Evolutionary conservation across 257 asterid species (phyloP).

Genomic region (Solanum chiquidenum): DNA sequence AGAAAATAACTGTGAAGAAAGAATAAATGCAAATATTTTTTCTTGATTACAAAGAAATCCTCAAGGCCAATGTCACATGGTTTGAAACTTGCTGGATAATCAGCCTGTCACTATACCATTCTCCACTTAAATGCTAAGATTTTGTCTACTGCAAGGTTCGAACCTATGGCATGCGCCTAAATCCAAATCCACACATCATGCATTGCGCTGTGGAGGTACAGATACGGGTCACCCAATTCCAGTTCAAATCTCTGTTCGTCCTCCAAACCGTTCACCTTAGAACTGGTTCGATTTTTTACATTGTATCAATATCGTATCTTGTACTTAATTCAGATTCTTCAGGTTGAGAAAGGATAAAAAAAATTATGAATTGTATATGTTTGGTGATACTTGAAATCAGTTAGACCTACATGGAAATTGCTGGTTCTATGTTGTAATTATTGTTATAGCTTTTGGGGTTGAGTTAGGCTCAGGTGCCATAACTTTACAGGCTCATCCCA

Average conservation of each 20-base stretch:
- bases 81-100: neutral
- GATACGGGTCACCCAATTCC: constrained; percentile 89
- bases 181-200: neutral
- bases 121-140: neutral
- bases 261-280: constrained; percentile 34
- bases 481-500: neutral
- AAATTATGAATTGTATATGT: neutral
- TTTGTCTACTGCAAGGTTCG: neutral
- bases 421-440: neutral
- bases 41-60: neutral
- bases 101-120: neutral
- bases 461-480: neutral
- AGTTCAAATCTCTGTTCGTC: constrained; percentile 64
- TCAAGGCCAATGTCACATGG: neutral
- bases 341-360: neutral
- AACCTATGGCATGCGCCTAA: neutral
- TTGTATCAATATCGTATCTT: neutral
- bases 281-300: neutral
- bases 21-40: neutral
- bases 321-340: neutral
- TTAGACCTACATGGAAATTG: neutral
- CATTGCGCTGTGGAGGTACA: constrained; percentile 58
- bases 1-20: neutral
- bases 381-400: neutral
- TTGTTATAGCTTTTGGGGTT: neutral